phyloP scores from a whole-genome alignment of 2,329 filamentous ascomycete genomes.

The Trichoderma harzianum region DNA sequence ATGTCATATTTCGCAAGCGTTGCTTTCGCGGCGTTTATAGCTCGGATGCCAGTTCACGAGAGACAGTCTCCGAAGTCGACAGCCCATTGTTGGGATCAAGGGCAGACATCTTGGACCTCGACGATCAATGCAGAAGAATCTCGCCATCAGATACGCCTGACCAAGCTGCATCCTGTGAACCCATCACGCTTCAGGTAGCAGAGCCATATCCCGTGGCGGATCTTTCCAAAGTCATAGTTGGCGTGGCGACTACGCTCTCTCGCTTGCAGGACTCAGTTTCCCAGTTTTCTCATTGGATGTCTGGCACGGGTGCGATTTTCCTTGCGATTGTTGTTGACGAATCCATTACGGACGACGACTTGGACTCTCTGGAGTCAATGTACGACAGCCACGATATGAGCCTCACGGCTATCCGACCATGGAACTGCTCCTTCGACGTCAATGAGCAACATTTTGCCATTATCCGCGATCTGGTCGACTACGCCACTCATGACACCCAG shows the following conservation, averaged over 20 bases:
- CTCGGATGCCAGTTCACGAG: constrained; percentile 32
- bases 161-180: constrained; percentile 32
- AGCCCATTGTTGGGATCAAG: constrained; percentile 35
- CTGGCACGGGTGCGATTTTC: constrained; percentile 48
- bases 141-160: background rate
- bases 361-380: constrained; percentile 29
- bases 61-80: constrained; percentile 37
- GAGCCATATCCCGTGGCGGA: constrained; percentile 39
- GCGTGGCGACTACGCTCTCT: constrained; percentile 51
- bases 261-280: constrained; percentile 49
- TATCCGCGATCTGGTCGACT: constrained; percentile 46
- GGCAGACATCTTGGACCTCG: constrained; percentile 30
- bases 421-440: constrained; percentile 35
- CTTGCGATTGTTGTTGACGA: constrained; percentile 49
- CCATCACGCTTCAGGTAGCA: constrained; percentile 47
- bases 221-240: constrained; percentile 54
- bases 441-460: constrained; percentile 58
- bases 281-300: constrained; percentile 55
- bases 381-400: constrained; percentile 33
- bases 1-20: constrained; percentile 43
- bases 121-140: constrained; percentile 25
- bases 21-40: constrained; percentile 41
- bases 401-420: constrained; percentile 34
- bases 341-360: constrained; percentile 13
- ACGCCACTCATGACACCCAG: constrained; percentile 40